Conservation (phyloP, 2,329 filamentous ascomycete species). For the Penicillium sp. region DNA sequence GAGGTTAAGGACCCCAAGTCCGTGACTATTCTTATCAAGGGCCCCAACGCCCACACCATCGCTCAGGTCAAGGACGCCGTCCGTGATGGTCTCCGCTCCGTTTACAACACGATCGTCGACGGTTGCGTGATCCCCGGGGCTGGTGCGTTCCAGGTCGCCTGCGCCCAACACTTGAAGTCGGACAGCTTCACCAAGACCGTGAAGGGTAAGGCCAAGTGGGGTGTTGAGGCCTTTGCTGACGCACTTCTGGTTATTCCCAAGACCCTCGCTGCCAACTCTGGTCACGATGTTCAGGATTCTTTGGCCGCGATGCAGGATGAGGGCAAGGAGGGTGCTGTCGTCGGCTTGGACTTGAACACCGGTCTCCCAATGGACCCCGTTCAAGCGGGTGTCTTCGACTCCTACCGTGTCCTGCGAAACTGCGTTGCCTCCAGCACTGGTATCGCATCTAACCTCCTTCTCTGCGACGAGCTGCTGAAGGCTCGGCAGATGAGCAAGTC, state of each 20-base stretch:
- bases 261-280: slow-evolving; percentile 93
- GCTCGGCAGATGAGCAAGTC: slow-evolving; percentile 83
- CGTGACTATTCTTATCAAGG: slow-evolving; percentile 96
- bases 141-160: slow-evolving; percentile 95
- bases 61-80: slow-evolving; percentile 96
- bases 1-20: slow-evolving; percentile 99
- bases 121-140: slow-evolving; percentile 91
- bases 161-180: slow-evolving; percentile 82
- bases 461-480: slow-evolving; percentile 97
- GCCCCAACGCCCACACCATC: slow-evolving; percentile 95
- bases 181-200: slow-evolving; percentile 86
- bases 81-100: slow-evolving; percentile 89
- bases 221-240: slow-evolving; percentile 92
- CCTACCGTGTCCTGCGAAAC: slow-evolving; percentile 92
- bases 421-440: slow-evolving; percentile 91
- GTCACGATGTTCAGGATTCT: slow-evolving; percentile 95
- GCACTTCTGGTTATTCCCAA: slow-evolving; percentile 95
- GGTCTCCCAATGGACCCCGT: slow-evolving; percentile 95
- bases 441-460: slow-evolving; percentile 91
- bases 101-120: slow-evolving; percentile 99
- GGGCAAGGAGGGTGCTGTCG: slow-evolving; percentile 78
- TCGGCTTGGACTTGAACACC: slow-evolving; percentile 83
- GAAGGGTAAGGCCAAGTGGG: slow-evolving; percentile 98
- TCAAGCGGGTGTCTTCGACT: slow-evolving; percentile 91
- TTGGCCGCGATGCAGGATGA: slow-evolving; percentile 88